Evolutionary conservation across 2,329 filamentous ascomycete species (phyloP), one percentile per base, ranked within the genome.

Genomic region (Monosporascus sp.): DNA sequence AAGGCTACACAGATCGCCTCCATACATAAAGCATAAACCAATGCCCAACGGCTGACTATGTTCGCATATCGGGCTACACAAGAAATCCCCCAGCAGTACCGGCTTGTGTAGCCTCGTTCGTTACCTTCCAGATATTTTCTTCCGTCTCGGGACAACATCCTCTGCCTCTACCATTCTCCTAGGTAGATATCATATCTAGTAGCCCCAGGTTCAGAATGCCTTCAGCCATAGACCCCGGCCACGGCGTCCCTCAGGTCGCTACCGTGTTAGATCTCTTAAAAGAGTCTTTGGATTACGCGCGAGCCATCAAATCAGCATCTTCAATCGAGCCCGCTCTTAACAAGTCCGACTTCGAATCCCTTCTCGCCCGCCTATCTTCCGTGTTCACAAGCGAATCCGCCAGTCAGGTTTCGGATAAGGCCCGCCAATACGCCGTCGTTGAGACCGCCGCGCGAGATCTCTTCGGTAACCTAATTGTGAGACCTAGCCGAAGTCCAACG

Each of bases 401-500:
- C 38, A 66, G 58, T 22, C 51, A 58, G 26, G 48, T 51, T 28
- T 56, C 62, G 15, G 65, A 68, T 35, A 77, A 77, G 59, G 75
- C 63, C 55, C 80, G 80, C 45, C 84, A 86, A 60, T 85, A 84
- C 66, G 84, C 86, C 37, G 80, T 89, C 22, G 83, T 96, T 47
- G 94, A 97, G 70, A 91, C 88, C 18, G 91, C 91, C 11, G 88
- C 88, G 49, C 86, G 91, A 63, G 84, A 88, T 62, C 81, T 88
- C 48, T 95, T 97, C 72, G 90, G 90, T 70, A 78, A 81, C 57
- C 76, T 91, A 56, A 80, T 96, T 68, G 91, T 94, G 74, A 77
- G 87, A 66, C 28, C 22, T 9, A 38, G 28, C 20, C 28, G 43
- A 46, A 46, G 11, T 28, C 26, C 18, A 44, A 44, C 38, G 43